A percentile compares a stretch with the other conserved stretches of the same genome.
These are phyloP conservation scores for Iris pallida DNA, from an alignment of 116 monocot species.

Conservation along the genomic window DNA sequence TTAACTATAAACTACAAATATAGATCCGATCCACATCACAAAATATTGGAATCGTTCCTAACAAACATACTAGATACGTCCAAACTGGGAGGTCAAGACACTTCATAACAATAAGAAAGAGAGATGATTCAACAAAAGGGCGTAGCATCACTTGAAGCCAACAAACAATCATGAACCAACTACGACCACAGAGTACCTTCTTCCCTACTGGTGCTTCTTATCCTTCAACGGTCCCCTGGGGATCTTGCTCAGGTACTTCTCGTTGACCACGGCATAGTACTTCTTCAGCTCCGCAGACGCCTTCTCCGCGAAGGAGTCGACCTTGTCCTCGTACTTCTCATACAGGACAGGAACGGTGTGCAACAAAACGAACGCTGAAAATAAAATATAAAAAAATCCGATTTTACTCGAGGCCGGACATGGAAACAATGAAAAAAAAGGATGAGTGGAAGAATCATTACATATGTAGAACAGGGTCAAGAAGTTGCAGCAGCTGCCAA, in stretches of 20 bases:
- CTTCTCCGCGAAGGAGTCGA: slow-evolving; percentile 55
- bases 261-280: slow-evolving; percentile 52
- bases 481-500: slow-evolving; percentile 58
- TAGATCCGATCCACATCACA: not conserved
- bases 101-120: not conserved
- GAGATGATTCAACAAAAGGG: not conserved
- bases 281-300: slow-evolving; percentile 46
- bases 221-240: slow-evolving; percentile 49
- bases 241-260: slow-evolving; percentile 53
- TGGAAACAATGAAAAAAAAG: not conserved
- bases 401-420: not conserved
- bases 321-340: slow-evolving; percentile 71
- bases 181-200: slow-evolving; percentile 4
- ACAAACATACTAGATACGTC: not conserved
- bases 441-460: slow-evolving; percentile 14
- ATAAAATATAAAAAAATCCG: not conserved
- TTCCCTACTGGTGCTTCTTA: slow-evolving; percentile 47
- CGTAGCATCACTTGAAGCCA: slow-evolving; percentile 2
- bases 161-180: not conserved
- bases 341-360: slow-evolving; percentile 65
- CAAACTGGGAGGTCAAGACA: not conserved
- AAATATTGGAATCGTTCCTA: not conserved
- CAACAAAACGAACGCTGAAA: slow-evolving; percentile 45
- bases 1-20: not conserved
- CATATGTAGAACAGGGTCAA: slow-evolving; percentile 66